A percentile compares a stretch with the other conserved stretches of the same genome.
phyloP scores from a whole-genome alignment of 2,329 filamentous ascomycete species.

The Aureobasidium subglaciale region DNA sequence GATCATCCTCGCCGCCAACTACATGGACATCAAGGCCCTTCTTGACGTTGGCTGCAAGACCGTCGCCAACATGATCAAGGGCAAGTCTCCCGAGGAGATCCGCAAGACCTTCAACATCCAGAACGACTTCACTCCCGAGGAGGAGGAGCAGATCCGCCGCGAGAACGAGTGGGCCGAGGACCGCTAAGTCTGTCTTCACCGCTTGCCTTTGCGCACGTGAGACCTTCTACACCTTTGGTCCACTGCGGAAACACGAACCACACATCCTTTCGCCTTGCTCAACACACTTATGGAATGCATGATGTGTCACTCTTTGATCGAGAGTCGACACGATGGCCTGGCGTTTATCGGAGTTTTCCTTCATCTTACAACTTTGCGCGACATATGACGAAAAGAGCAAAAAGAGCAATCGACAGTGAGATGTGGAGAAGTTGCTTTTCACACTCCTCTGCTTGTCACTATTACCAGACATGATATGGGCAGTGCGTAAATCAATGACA shows the following conservation, averaged over 20 bases:
- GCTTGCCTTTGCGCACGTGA: not conserved
- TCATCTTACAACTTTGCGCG: not conserved
- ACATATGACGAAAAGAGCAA: not conserved
- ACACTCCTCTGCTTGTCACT: no score
- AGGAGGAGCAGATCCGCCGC: constrained; percentile 82
- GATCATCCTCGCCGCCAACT: constrained; percentile 96
- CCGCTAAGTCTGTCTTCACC: constrained; percentile 4
- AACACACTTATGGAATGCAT: constrained; percentile 9
- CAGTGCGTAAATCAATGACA: not conserved
- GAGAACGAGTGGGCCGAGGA: constrained; percentile 47
- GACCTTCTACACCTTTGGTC: not conserved
- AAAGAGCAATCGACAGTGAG: not conserved
- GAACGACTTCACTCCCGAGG: constrained; percentile 97
- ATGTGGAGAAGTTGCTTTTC: not conserved
- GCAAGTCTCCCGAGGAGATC: constrained; percentile 98
- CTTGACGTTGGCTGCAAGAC: constrained; percentile 99
- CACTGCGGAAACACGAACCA: not conserved
- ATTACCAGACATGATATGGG: not conserved
- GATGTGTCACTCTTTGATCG: not conserved
- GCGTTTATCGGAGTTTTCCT: constrained; percentile 11
- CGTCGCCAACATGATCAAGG: constrained; percentile 99
- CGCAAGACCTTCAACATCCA: constrained; percentile 99
- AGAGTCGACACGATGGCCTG: not conserved
- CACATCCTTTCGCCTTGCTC: constrained; percentile 2
- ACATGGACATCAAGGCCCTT: constrained; percentile 96